A percentile compares a stretch with the other conserved stretches of the same genome.
phyloP scores from a whole-genome alignment of 2,329 filamentous ascomycete species.

The Colletotrichum neosansevieriae region DNA sequence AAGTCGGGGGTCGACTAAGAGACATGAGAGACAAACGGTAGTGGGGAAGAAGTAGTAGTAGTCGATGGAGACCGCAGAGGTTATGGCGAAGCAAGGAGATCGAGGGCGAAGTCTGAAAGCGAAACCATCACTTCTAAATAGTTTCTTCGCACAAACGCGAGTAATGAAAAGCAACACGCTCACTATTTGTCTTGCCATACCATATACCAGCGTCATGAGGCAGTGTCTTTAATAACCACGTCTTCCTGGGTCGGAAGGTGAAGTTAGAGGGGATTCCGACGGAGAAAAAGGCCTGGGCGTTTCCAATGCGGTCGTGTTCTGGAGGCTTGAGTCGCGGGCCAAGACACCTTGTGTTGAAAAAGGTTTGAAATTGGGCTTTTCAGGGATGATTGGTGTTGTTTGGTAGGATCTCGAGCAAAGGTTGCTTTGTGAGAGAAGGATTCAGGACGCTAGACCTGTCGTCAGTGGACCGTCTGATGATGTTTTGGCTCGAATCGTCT shows the following conservation, averaged over 20 bases:
- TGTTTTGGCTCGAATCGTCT: background rate
- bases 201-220: background rate
- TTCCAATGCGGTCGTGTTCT: background rate
- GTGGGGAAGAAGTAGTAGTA: background rate
- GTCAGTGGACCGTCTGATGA: background rate
- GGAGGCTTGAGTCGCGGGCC: too few species aligned
- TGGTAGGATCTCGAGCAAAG: too few species aligned
- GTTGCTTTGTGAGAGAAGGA: background rate
- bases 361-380: too few species aligned
- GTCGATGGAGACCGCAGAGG: background rate
- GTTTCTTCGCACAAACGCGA: background rate
- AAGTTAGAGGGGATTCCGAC: background rate
- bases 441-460: background rate
- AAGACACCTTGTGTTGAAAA: too few species aligned
- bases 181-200: conserved; percentile 2
- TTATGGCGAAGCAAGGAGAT: background rate
- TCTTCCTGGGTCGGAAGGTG: background rate
- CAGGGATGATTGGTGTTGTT: background rate
- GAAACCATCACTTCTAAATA: conserved; percentile 8
- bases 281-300: background rate
- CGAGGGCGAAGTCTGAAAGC: background rate
- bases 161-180: conserved; percentile 14
- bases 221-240: background rate
- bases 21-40: background rate
- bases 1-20: background rate